Conservation (phyloP, 2,329 filamentous ascomycete genomes). For the Ascochyta pisi region DNA sequence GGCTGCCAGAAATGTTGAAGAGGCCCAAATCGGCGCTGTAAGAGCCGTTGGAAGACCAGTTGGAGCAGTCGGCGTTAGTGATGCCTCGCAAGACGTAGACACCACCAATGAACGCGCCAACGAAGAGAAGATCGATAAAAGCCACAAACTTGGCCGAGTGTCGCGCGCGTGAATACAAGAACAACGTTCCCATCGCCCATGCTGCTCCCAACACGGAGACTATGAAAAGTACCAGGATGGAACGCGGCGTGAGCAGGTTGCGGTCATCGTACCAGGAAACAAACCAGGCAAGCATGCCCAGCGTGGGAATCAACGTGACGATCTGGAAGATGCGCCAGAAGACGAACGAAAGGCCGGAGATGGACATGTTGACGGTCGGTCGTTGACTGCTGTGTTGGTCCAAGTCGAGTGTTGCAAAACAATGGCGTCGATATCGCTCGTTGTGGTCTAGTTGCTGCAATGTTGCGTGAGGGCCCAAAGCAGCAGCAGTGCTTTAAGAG, state of each 20-base stretch:
- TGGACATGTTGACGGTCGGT: slow-evolving; percentile 48
- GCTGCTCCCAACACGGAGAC: slow-evolving; percentile 66
- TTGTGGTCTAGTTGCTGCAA: not conserved
- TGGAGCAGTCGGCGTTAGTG: slow-evolving; percentile 70
- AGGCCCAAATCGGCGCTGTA: slow-evolving; percentile 65
- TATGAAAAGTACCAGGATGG: slow-evolving; percentile 70
- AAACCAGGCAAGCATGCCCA: slow-evolving; percentile 68
- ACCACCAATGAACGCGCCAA: slow-evolving; percentile 68
- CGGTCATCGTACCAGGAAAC: slow-evolving; percentile 64
- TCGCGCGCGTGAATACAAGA: slow-evolving; percentile 65
- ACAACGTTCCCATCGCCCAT: slow-evolving; percentile 67
- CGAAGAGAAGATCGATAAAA: slow-evolving; percentile 67
- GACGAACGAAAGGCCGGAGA: slow-evolving; percentile 66
- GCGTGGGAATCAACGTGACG: slow-evolving; percentile 66
- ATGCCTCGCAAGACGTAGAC: slow-evolving; percentile 66
- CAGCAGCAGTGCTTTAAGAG: slow-evolving; percentile 3
- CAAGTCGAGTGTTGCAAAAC: not conserved
- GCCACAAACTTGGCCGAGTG: slow-evolving; percentile 67
- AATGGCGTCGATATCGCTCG: slow-evolving; percentile 4
- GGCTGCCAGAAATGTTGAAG: slow-evolving; percentile 62
- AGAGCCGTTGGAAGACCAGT: slow-evolving; percentile 61
- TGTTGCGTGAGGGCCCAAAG: not conserved
- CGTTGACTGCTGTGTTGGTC: not conserved
- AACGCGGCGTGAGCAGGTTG: slow-evolving; percentile 65
- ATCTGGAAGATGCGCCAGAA: slow-evolving; percentile 68